These are phyloP conservation scores for Penicillium paradoxum DNA, from an alignment of 495 filamentous ascomycete genomes.

Conservation along the genomic window DNA sequence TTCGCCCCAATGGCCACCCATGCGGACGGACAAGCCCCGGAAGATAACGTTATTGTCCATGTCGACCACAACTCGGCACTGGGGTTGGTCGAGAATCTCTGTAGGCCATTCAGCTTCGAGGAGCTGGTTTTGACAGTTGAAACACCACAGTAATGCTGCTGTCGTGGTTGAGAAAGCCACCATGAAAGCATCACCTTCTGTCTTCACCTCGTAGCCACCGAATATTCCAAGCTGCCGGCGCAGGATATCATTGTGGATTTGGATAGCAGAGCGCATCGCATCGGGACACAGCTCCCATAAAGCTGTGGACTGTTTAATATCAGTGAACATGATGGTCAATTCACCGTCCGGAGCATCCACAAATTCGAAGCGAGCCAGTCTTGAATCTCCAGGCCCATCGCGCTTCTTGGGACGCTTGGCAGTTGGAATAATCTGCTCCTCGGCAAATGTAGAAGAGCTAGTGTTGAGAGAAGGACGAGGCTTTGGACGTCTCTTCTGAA, in stretches of 20 bases:
- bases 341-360: conserved; percentile 87
- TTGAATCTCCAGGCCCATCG: conserved; percentile 73
- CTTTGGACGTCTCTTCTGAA: conserved; percentile 75
- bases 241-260: conserved; percentile 93
- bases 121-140: conserved; percentile 83
- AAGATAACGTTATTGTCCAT: conserved; percentile 87
- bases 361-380: conserved; percentile 78
- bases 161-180: conserved; percentile 96
- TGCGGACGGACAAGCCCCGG: conserved; percentile 86
- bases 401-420: conserved; percentile 59
- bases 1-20: conserved; percentile 94
- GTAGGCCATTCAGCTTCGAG: conserved; percentile 88
- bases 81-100: conserved; percentile 82
- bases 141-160: conserved; percentile 83
- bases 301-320: conserved; percentile 97
- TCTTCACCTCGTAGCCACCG: conserved; percentile 98
- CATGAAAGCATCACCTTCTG: conserved; percentile 99
- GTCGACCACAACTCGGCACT: conserved; percentile 76
- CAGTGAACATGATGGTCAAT: conserved; percentile 91
- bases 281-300: conserved; percentile 95
- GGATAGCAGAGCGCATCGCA: conserved; percentile 93
- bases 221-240: conserved; percentile 88
- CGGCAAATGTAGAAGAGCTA: conserved; percentile 62
- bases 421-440: conserved; percentile 61
- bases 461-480: conserved; percentile 75